phyloP scores from a whole-genome alignment of 1,284 basidiomycete genomes.

The Cronartium quercuum region DNA sequence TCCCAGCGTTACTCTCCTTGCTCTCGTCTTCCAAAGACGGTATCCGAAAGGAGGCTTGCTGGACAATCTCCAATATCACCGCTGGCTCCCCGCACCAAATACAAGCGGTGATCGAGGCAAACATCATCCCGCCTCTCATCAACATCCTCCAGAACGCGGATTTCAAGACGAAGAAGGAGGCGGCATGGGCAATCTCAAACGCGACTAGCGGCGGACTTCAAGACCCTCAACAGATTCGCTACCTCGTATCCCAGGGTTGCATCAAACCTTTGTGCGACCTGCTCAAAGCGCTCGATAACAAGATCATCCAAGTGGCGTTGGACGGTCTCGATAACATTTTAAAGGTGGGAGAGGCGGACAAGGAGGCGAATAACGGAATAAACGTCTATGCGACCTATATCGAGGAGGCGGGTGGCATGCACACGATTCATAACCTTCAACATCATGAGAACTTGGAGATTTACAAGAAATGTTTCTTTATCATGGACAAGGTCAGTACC shows the following conservation, averaged over 20 bases:
- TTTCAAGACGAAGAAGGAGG: slow-evolving; percentile 99
- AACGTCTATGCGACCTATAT: slow-evolving; percentile 93
- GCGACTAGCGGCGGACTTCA: slow-evolving; percentile 96
- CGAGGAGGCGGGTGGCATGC: slow-evolving; percentile 98
- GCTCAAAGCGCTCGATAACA: slow-evolving; percentile 97
- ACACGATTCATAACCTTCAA: slow-evolving; percentile 65
- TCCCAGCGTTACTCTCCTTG: slow-evolving; percentile 83
- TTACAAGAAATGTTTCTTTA: slow-evolving; percentile 99
- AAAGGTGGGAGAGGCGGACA: slow-evolving; percentile 97
- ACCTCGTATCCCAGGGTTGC: slow-evolving; percentile 94
- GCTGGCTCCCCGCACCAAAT: slow-evolving; percentile 95
- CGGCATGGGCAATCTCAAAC: slow-evolving; percentile 99
- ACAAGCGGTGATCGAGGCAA: slow-evolving; percentile 66
- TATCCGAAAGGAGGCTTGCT: slow-evolving; percentile 89
- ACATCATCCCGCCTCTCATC: slow-evolving; percentile 93
- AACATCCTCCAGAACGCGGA: slow-evolving; percentile 96
- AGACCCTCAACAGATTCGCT: slow-evolving; percentile 94
- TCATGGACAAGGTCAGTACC: slow-evolving; percentile 82
- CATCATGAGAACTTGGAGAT: slow-evolving; percentile 99
- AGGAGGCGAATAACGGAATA: slow-evolving; percentile 68
- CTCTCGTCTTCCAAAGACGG: slow-evolving; percentile 95
- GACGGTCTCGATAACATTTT: slow-evolving; percentile 98
- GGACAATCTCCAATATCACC: slow-evolving; percentile 99
- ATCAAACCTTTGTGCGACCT: slow-evolving; percentile 98
- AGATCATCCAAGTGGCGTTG: slow-evolving; percentile 98